A percentile compares a stretch with the other conserved stretches of the same genome.
Conservation (phyloP, 2,329 filamentous ascomycete genomes). For the Catunica adiposa region DNA sequence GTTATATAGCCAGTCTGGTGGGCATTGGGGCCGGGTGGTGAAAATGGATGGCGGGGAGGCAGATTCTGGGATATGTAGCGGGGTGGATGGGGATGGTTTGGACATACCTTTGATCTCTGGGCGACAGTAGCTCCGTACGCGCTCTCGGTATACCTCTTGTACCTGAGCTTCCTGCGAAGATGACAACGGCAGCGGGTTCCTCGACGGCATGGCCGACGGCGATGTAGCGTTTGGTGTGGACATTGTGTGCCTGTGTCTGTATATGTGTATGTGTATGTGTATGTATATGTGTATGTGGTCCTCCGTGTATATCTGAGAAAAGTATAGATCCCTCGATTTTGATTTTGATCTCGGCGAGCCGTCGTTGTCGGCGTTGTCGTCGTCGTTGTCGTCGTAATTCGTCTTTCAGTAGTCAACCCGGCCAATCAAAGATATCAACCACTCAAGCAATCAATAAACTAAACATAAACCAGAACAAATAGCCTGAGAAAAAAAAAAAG, state of each 20-base stretch:
- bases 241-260: neutral
- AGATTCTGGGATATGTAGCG: neutral
- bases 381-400: no score
- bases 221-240: neutral
- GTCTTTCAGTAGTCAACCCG: no score
- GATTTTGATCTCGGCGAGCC: no score
- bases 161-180: slow-evolving; percentile 69
- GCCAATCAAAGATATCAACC: neutral
- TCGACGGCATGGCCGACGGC: slow-evolving; percentile 36
- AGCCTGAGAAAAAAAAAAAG: no score
- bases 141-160: slow-evolving; percentile 61
- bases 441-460: no score
- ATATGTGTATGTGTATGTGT: neutral
- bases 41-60: neutral
- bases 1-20: no score
- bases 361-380: no score
- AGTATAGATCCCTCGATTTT: no score
- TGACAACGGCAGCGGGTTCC: slow-evolving; percentile 70
- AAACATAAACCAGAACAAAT: no score
- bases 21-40: neutral
- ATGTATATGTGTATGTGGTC: neutral
- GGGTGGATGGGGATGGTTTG: neutral
- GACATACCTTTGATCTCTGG: slow-evolving; percentile 57
- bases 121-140: slow-evolving; percentile 59
- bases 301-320: no score